Evolutionary conservation across 1,139 yeast species (phyloP).

Genomic region (Candida sanyaensis): DNA sequence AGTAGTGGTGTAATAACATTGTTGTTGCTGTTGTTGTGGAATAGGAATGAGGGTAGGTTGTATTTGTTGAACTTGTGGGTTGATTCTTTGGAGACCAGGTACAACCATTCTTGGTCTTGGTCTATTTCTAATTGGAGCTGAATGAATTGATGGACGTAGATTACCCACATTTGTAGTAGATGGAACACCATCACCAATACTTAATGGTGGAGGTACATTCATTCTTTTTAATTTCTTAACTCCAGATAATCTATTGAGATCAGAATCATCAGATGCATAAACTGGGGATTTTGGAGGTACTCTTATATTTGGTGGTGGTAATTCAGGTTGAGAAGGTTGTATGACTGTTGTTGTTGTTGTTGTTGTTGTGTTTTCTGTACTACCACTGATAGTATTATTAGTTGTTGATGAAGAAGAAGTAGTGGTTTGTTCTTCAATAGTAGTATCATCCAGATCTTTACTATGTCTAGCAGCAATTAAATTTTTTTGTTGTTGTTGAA

Average conservation of each 20-base stretch:
- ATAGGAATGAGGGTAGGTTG: slow-evolving; percentile 2
- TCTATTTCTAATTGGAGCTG: slow-evolving; percentile 42
- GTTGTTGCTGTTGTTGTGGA: slow-evolving; percentile 7
- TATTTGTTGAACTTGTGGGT: slow-evolving; percentile 5
- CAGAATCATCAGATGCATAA: slow-evolving; percentile 16
- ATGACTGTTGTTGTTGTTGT: slow-evolving; percentile 2
- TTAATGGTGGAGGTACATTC: slow-evolving; percentile 48
- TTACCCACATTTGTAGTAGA: neutral
- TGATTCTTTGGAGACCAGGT: slow-evolving; percentile 3
- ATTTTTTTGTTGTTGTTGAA: slow-evolving; percentile 49
- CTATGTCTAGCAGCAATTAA: slow-evolving; percentile 44
- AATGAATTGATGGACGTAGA: slow-evolving; percentile 37
- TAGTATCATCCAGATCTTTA: slow-evolving; percentile 8
- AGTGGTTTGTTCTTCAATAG: slow-evolving; percentile 7
- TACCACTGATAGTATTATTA: slow-evolving; percentile 3
- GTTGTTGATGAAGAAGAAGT: neutral
- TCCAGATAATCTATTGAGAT: slow-evolving; percentile 10
- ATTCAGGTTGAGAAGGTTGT: slow-evolving; percentile 2
- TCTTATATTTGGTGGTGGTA: slow-evolving; percentile 2
- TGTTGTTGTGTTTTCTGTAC: slow-evolving; percentile 4
- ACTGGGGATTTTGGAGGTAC: slow-evolving; percentile 9
- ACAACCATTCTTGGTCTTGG: slow-evolving; percentile 8
- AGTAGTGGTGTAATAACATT: slow-evolving; percentile 5
- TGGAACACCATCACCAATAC: slow-evolving; percentile 16
- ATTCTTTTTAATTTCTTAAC: slow-evolving; percentile 38